A percentile compares a stretch with the other conserved stretches of the same genome.
These are phyloP conservation scores for Leishmania arabica DNA, from an alignment of 208 protist species.

Conservation along the genomic window DNA sequence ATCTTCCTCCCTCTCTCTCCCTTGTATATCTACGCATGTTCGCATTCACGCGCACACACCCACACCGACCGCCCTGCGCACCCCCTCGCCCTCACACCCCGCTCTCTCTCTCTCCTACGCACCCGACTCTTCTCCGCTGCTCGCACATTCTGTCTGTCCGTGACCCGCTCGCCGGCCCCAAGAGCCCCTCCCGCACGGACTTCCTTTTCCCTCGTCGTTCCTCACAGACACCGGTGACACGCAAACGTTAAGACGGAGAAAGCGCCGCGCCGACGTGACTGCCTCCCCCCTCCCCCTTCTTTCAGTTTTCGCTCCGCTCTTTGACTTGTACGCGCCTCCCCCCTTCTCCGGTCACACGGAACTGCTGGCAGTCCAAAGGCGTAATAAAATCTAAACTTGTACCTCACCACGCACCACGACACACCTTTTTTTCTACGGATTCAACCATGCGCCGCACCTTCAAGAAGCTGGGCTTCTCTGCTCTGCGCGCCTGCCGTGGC, in stretches of 20 bases:
- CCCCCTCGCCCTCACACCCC: neutral
- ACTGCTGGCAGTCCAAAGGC: neutral
- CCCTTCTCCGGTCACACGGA: too few species aligned
- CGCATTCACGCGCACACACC: neutral
- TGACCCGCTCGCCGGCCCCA: neutral
- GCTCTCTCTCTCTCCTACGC: neutral
- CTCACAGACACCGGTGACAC: neutral
- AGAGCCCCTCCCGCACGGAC: neutral
- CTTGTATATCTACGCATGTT: neutral
- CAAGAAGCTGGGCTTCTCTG: slow-evolving; percentile 22
- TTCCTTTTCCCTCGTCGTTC: neutral
- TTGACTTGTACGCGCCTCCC: neutral
- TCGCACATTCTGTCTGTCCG: neutral
- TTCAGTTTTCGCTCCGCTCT: neutral
- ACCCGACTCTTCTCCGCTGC: neutral
- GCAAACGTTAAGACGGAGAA: neutral
- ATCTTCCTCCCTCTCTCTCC: neutral
- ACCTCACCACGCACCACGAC: neutral
- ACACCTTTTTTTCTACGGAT: neutral
- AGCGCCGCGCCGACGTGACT: neutral
- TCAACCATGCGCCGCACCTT: slow-evolving; percentile 29
- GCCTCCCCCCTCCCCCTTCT: neutral
- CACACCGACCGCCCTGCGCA: neutral
- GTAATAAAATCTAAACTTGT: neutral
- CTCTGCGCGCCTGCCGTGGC: slow-evolving; percentile 29